Conservation (phyloP, 2,329 filamentous ascomycete genomes). For the Aspergillus uvarum region DNA sequence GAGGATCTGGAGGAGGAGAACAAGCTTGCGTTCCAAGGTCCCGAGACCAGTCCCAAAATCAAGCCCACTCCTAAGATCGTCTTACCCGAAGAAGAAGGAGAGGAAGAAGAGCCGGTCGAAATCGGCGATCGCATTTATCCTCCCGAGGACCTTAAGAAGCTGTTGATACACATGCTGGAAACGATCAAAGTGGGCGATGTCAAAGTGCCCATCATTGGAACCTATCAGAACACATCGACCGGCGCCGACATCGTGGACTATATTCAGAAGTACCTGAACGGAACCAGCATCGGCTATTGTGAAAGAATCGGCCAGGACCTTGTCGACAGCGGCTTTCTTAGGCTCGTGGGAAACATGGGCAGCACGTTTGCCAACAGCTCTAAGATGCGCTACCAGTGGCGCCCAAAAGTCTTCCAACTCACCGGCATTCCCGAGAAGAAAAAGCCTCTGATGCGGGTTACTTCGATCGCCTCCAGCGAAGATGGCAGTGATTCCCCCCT, state of each 20-base stretch:
- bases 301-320: constrained; percentile 95
- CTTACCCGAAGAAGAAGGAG: constrained; percentile 67
- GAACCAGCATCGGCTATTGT: constrained; percentile 81
- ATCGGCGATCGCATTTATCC: constrained; percentile 86
- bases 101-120: constrained; percentile 81
- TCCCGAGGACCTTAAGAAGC: constrained; percentile 85
- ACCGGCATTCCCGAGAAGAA: constrained; percentile 89
- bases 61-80: constrained; percentile 73
- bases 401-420: constrained; percentile 83
- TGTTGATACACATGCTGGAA: constrained; percentile 80
- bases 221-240: constrained; percentile 87
- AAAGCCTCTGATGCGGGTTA: constrained; percentile 67
- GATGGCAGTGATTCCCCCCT: constrained; percentile 75
- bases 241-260: constrained; percentile 96
- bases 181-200: constrained; percentile 84
- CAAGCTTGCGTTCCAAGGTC: constrained; percentile 93
- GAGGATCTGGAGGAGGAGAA: constrained; percentile 98
- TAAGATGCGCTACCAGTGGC: constrained; percentile 97
- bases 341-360: constrained; percentile 89
- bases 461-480: constrained; percentile 65
- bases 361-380: constrained; percentile 97
- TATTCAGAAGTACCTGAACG: constrained; percentile 81
- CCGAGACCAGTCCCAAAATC: constrained; percentile 64
- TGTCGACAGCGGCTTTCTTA: constrained; percentile 78
- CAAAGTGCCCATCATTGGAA: constrained; percentile 93